These are phyloP conservation scores for Arthromyces matolae DNA, from an alignment of 768 basidiomycete genomes.

Conservation along the genomic window DNA sequence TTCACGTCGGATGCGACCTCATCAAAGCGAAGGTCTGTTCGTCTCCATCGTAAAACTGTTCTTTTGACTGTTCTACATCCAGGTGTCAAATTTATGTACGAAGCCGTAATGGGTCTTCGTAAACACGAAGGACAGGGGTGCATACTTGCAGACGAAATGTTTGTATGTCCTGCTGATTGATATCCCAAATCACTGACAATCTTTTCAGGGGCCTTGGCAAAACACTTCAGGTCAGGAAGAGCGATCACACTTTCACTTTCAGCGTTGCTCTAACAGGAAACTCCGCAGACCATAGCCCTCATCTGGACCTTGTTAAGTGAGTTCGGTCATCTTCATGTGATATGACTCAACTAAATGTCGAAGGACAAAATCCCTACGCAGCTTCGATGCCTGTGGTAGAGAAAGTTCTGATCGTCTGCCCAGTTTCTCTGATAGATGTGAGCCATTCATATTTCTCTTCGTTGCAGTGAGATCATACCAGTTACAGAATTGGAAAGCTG, in stretches of 20 bases:
- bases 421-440: slow-evolving; percentile 85
- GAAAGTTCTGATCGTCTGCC: slow-evolving; percentile 91
- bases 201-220: slow-evolving; percentile 87
- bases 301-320: slow-evolving; percentile 90
- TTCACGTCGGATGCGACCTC: slow-evolving; percentile 69
- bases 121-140: slow-evolving; percentile 91
- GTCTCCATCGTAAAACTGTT: too few relatives aligned
- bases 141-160: slow-evolving; percentile 98
- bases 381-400: slow-evolving; percentile 53
- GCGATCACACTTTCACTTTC: not conserved
- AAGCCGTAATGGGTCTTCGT: slow-evolving; percentile 91
- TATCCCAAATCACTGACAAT: slow-evolving; percentile 5
- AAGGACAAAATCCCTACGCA: slow-evolving; percentile 84
- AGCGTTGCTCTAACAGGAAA: not conserved
- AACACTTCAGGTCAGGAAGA: slow-evolving; percentile 67
- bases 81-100: slow-evolving; percentile 90
- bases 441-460: slow-evolving; percentile 18
- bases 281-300: slow-evolving; percentile 76
- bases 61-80: too few relatives aligned
- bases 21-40: slow-evolving; percentile 83
- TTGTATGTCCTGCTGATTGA: slow-evolving; percentile 3
- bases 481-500: slow-evolving; percentile 86
- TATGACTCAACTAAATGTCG: not conserved
- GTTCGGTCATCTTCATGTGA: slow-evolving; percentile 19
- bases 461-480: not conserved